Percentiles rank a stretch among this genome's conserved stretches.
Evolutionary conservation across 208 protist genomes (phyloP).

Genomic region (Acanthamoeba healyi): DNA sequence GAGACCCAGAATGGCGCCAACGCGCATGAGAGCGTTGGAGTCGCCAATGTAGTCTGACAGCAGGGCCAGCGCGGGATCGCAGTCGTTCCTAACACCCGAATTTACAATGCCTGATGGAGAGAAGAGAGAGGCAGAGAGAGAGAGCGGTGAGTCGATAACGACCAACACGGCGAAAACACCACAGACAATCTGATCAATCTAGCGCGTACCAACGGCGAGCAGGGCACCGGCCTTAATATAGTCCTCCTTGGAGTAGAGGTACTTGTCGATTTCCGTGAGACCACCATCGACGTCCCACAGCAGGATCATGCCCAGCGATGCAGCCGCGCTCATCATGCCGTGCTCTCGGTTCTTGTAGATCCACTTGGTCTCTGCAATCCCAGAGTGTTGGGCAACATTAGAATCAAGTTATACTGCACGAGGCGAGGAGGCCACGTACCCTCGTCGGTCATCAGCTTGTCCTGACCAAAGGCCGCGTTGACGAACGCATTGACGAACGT

Average conservation of each 20-base stretch:
- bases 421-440: constrained; percentile 84
- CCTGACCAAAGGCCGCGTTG: constrained; percentile 98
- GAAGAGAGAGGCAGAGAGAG: too few relatives aligned
- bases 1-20: constrained; percentile 95
- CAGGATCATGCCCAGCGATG: constrained; percentile 97
- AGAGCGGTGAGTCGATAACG: too few relatives aligned
- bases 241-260: constrained; percentile 95
- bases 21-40: constrained; percentile 89
- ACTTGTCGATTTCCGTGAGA: constrained; percentile 97
- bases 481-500: constrained; percentile 97
- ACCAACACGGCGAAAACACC: constrained; percentile 91
- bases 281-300: constrained; percentile 98
- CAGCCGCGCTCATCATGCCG: constrained; percentile 96
- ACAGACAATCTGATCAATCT: too few relatives aligned
- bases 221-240: constrained; percentile 98
- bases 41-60: constrained; percentile 86
- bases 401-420: constrained; percentile 41
- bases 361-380: constrained; percentile 89
- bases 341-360: constrained; percentile 98
- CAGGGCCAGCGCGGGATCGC: constrained; percentile 96
- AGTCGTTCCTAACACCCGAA: constrained; percentile 88
- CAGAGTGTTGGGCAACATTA: background rate
- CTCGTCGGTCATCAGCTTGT: constrained; percentile 95
- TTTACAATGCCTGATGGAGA: constrained; percentile 92
- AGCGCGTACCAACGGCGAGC: constrained; percentile 90